Evolutionary conservation across 495 filamentous ascomycete species (phyloP), one percentile per base, ranked within the genome.

Genomic region (Aspergillus sclerotioniger): DNA sequence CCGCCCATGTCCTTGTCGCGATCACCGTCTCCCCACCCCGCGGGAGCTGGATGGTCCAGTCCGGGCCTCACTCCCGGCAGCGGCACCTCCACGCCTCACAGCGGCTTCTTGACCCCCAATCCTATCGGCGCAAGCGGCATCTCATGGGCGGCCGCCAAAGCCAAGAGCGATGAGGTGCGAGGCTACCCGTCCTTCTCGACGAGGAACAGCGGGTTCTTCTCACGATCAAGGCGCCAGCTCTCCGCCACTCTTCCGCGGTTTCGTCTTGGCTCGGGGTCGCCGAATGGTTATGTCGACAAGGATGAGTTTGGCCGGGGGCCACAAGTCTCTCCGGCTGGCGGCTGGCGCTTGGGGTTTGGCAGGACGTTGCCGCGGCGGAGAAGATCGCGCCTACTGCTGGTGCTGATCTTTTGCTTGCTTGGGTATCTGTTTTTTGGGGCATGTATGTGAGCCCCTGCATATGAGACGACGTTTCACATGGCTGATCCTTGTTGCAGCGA

Each of bases 101-200:
- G 79, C 19, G 76, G 71, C 39, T 73, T 76, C 9, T 84, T 78
- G 62, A 67, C 71, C 2, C 62, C 73, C 7, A 64, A 53, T 35
- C 53, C 70, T 8, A 56, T 70, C 8, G 65, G 65, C 9, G 81
- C 82, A 9, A 77, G 77, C 41, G 63, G 67, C 12, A 76, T 91
- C 46, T 89, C 88, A 20, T 97, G 92, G 92, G 87, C 90, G 31
- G 75, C 79, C 3, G 87, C 87, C 8, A 90, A 89, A 67, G 88
- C 89, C 28, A 89, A 87, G 62, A 87, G 86, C 62, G 89, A 91
- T 46, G 84, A 86, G 54, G 84, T 89, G 48, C 86, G 85, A 55
- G 82, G 86, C 17, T 90, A 92, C 71, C 87, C 89, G 7, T 87
- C 87, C n/a, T 95, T 94, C 70, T 82, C 87, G 56, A 89, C 90